A percentile compares a stretch with the other conserved stretches of the same genome.
Conservation (phyloP, 2,329 filamentous ascomycete species). For the Cladophialophora chaetospira region DNA sequence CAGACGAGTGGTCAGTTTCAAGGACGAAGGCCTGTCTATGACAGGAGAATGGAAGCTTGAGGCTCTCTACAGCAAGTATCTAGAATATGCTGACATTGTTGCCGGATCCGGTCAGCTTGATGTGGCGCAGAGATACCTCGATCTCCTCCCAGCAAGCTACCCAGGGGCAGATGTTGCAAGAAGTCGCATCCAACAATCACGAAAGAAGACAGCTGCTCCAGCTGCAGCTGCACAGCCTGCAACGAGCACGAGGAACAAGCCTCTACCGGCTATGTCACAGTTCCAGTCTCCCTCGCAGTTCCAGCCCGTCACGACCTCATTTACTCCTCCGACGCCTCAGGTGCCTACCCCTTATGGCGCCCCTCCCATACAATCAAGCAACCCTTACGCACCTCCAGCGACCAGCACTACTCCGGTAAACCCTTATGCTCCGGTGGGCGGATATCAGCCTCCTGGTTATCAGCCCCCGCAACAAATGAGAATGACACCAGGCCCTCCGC, state of each 20-base stretch:
- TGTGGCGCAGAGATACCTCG: constrained; percentile 86
- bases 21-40: constrained; percentile 71
- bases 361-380: constrained; percentile 4
- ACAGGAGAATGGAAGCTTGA: constrained; percentile 85
- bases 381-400: constrained; percentile 14
- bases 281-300: constrained; percentile 42
- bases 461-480: constrained; percentile 56
- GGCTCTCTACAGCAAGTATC: constrained; percentile 88
- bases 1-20: constrained; percentile 88
- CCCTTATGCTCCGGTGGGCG: constrained; percentile 52
- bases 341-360: constrained; percentile 28
- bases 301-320: constrained; percentile 39
- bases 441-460: constrained; percentile 61
- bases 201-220: constrained; percentile 57
- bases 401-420: constrained; percentile 42
- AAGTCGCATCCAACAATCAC: constrained; percentile 81
- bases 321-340: constrained; percentile 29
- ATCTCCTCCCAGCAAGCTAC: constrained; percentile 80
- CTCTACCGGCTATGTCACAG: constrained; percentile 46
- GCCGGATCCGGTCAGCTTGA: constrained; percentile 84
- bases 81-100: constrained; percentile 94
- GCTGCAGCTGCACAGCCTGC: constrained; percentile 47
- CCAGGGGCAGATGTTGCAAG: constrained; percentile 84
- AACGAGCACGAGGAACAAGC: constrained; percentile 44
- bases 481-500: constrained; percentile 42